Evolutionary conservation across 306 rosid genomes (phyloP), one percentile per base, ranked within the genome.

Genomic region (Comarum palustre): DNA sequence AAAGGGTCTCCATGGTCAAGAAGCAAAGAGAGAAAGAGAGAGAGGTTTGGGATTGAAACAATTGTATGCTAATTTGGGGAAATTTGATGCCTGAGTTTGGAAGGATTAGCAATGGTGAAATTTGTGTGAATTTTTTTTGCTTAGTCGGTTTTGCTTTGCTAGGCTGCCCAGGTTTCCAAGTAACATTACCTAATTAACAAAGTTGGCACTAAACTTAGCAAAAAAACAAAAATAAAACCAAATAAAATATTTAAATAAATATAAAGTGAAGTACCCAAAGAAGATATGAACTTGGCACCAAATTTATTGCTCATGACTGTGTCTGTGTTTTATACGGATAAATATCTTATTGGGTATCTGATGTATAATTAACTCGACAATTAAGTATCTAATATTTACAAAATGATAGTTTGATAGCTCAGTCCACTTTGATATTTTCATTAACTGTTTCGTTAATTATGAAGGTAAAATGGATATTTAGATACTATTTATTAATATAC

Each of bases 1-100:
- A 79, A 43, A 79, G 74, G 36, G 82, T 73, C 29, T 68, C 82
- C 78, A 76, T 66, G 42, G 43, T 25, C 47, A 2, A 34, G 52
- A 13, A 57, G 32, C 34, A 54, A 3, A 54, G 60, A 52, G 29
- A 54, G 24, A 50, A 22, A 66, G 22, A 47, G 48, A 69, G 75
- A 71, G 66, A 46, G 51, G 6, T 46, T 15, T 59, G 38, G 17
- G 29, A 41, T 8, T 52, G 39, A 52, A 50, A n/a, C 13, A 27
- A 68, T 70, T 5, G 45, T 5, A 5, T 38, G 3, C 19, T 9
- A 8, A 36, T n/a, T 24, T 71, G 27, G 66, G 66, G 75, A 38
- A 71, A 39, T 25, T 71, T 15, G 31, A 11, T 71, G 41, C 6
- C 14, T 38, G 17, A 13, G 52, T 38, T 13, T 55, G 16, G 66